Evolutionary conservation across 2,329 filamentous ascomycete species (phyloP), one percentile per base, ranked within the genome.

Genomic region (Penicillium sp.): DNA sequence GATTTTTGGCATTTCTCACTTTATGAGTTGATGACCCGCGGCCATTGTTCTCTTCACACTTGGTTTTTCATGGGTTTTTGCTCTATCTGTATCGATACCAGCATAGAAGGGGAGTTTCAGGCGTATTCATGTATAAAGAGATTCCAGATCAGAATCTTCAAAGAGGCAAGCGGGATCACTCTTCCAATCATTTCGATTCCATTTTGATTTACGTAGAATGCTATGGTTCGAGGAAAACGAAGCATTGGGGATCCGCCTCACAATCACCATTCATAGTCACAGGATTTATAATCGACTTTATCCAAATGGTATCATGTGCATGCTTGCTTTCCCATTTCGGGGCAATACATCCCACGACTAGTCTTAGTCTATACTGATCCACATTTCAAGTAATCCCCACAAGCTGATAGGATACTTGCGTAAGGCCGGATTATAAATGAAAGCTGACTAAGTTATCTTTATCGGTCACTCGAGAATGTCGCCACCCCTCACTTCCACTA

Each of bases 381-480:
- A 35, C 26, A 35, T 48, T 49, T 8, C 20, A 26, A 44, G 45
- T 59, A 61, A 61, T 61, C 54, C 51, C 48, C 47, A 43, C 41
- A 15, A 45, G 44, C 51, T 59, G 49, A 51, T 54, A 47, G 53
- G 49, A 45, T 37, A 7, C 33, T 23, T 29, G 11, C 23, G 15
- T 25, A 26, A 20, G 41, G 26, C 33, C 27, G 15, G 53, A 54
- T 61, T 63, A 59, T 49, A 57, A 59, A 62, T 57, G 49, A 12
- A 6, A 1, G 56, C 51, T 64, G 50, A 64, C 60, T 64, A 61
- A 64, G 48, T 55, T 56, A 61, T 64, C 58, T 52, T 60, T 59
- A 56, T 57, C 59, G 44, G 37, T 46, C n/a, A 46, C 45, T 48
- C 55, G 46, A 55, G 50, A 56, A 56, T 60, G 37, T 64, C 54